Base-by-base conservation (phyloP, 2,329 filamentous ascomycete genomes). In the Colletotrichum sp. region DNA sequence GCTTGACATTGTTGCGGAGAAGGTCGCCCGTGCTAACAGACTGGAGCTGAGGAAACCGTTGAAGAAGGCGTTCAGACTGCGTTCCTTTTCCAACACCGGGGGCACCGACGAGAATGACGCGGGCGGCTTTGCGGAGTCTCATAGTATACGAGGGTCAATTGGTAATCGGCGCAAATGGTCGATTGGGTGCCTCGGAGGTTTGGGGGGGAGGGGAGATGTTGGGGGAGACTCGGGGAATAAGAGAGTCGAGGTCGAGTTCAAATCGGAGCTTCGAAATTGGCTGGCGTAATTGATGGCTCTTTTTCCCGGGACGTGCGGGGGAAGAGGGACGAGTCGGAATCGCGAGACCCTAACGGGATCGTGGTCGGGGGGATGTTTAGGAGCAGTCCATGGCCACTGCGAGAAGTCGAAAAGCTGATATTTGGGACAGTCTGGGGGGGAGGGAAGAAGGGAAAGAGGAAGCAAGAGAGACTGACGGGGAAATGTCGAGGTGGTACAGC, bases 1-100 rank as follows among this genome's bases (percentile, higher is more conserved):
- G 93, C 86, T 97, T 94, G 82, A 99, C 96, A 93, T 99, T 98
- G 83, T 95, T 93, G 77, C 97, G 93, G 74, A 99, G 88, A 18
- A 99, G 88, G 85, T 99, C 96, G 77, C 97, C 97, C 6, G 97
- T 98, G 85, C 95, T 98, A 84, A 99, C 96, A 21, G 96, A 93
- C 69, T 95, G 94, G 63, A 99, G 89, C 82, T 98, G 95, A 5
- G 96, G 95, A 83, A 97, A 99, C 79, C 95, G 93, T 80, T 93
- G 89, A 79, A 99, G 93, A 77, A 99, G 89, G 77, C 97, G 93
- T 84, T 98, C 95, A 68, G 95, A 95, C 87, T 99, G 97, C 4
- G 97, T 99, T 78, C 96, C 97, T 85, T 99, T 99, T 78, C 97
- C 97, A 73, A 98, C 97, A 74, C 96, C 96, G n/a, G 97, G 97